Evolutionary conservation across 345 rosid genomes (phyloP).

Genomic region (Anastatica hierochuntica): DNA sequence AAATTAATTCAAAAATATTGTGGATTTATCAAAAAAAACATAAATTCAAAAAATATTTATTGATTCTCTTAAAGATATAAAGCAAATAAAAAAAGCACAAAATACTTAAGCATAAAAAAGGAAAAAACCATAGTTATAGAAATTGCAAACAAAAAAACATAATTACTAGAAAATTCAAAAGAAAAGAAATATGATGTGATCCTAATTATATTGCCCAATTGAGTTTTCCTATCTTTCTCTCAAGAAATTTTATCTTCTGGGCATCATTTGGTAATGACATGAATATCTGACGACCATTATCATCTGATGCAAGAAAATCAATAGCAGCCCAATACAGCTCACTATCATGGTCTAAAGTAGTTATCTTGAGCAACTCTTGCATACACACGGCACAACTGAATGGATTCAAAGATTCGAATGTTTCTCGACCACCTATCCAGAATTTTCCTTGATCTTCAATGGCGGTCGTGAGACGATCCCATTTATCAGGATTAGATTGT

Average conservation of each 20-base stretch:
- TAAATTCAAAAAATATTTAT: too few species aligned
- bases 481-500: neutral
- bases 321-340: neutral
- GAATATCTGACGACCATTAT: neutral
- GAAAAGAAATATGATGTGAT: too few species aligned
- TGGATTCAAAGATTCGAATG: neutral
- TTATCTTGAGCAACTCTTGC: neutral
- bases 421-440: too few species aligned
- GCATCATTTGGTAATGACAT: neutral
- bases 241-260: neutral
- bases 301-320: neutral
- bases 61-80: too few species aligned
- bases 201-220: neutral
- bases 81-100: too few species aligned
- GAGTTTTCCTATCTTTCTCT: neutral
- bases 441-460: too few species aligned
- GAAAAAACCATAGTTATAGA: too few species aligned
- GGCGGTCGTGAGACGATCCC: neutral
- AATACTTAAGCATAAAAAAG: neutral
- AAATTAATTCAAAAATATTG: too few species aligned
- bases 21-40: too few species aligned
- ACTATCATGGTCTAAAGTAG: neutral
- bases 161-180: neutral
- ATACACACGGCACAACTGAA: neutral
- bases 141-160: too few species aligned